Evolutionary conservation across 2,329 filamentous ascomycete genomes (phyloP).

Genomic region (Alternaria incomplexa): DNA sequence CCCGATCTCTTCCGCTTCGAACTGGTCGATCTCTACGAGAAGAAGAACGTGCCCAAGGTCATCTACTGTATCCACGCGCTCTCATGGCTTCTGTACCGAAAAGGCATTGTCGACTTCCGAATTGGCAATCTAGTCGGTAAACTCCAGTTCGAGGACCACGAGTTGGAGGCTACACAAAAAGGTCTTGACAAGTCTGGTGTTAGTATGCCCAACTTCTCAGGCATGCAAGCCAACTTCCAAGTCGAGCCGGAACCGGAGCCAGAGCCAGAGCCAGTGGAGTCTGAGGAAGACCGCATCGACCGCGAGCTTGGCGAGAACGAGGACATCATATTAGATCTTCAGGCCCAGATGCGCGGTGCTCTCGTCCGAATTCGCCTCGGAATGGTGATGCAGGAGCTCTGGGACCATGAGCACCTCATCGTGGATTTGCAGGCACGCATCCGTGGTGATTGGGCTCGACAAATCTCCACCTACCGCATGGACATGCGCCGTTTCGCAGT

Average conservation of each 20-base stretch:
- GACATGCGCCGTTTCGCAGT: constrained; percentile 83
- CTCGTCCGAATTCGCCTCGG: constrained; percentile 78
- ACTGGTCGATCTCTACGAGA: constrained; percentile 96
- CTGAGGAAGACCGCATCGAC: constrained; percentile 86
- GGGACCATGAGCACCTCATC: constrained; percentile 81
- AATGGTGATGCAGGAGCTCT: constrained; percentile 83
- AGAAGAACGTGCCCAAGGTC: constrained; percentile 99
- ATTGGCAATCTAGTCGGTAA: constrained; percentile 97
- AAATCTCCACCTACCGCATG: constrained; percentile 80
- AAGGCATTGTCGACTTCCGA: constrained; percentile 92
- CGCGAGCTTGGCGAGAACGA: constrained; percentile 82
- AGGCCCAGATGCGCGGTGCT: constrained; percentile 85
- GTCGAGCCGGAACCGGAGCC: constrained; percentile 82
- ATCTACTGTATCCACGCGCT: constrained; percentile 98
- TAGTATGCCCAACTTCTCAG: constrained; percentile 96
- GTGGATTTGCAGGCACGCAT: constrained; percentile 85
- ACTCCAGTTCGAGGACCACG: constrained; percentile 95
- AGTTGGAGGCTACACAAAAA: constrained; percentile 95
- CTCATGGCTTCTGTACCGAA: constrained; percentile 95
- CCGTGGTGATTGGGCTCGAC: constrained; percentile 84
- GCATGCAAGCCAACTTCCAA: constrained; percentile 95
- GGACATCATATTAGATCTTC: constrained; percentile 74
- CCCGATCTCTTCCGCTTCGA: constrained; percentile 97
- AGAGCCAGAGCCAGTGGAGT: constrained; percentile 76
- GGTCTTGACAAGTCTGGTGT: constrained; percentile 93